These are phyloP conservation scores for Prunus campanulata DNA, from an alignment of 306 rosid genomes.

Conservation along the genomic window DNA sequence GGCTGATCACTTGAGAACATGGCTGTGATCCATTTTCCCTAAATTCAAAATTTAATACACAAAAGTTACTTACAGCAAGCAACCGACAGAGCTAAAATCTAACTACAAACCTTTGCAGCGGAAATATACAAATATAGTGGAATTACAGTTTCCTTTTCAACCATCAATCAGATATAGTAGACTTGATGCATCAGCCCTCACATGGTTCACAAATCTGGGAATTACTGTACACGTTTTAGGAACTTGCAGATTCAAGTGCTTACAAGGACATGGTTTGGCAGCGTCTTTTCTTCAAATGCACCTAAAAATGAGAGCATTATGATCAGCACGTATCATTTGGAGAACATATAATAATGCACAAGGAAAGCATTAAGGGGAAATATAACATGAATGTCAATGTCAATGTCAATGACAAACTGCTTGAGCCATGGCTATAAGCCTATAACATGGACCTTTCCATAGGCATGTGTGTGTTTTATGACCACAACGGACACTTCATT, in stretches of 20 bases:
- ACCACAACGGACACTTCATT: background rate
- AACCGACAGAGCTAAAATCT: background rate
- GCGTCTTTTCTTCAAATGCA: constrained; percentile 33
- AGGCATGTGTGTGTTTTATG: background rate
- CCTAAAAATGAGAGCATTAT: constrained; percentile 31
- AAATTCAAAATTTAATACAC: constrained; percentile 9
- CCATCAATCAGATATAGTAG: background rate
- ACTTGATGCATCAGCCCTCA: background rate
- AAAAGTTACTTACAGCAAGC: background rate
- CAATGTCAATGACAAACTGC: background rate
- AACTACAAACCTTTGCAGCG: background rate
- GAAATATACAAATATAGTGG: background rate
- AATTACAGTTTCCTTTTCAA: background rate
- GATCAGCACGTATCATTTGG: background rate
- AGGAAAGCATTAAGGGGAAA: background rate
- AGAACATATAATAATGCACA: background rate
- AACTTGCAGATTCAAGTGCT: constrained; percentile 34
- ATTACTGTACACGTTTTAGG: constrained; percentile 25
- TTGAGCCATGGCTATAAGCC: background rate
- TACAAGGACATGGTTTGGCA: constrained; percentile 35
- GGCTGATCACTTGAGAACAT: background rate
- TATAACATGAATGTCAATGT: background rate
- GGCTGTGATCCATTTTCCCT: constrained; percentile 13
- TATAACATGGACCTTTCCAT: background rate
- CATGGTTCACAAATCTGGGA: background rate